Evolutionary conservation across 2,329 filamentous ascomycete species (phyloP).

Genomic region (Talaromyces atroroseus): DNA sequence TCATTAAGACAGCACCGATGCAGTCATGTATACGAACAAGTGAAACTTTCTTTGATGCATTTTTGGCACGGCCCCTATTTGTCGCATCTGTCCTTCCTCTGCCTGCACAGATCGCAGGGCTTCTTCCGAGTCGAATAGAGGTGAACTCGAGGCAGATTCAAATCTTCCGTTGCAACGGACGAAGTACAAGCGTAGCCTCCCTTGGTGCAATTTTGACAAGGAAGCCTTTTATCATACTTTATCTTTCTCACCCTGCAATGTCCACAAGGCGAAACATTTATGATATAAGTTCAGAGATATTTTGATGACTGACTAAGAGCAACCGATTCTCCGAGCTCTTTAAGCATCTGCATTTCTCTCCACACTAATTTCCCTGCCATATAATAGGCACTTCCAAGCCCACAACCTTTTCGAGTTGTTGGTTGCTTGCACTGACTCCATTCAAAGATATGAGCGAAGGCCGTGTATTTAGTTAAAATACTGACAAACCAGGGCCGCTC

Average conservation of each 20-base stretch:
- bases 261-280: neutral
- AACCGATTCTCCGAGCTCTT: neutral
- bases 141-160: neutral
- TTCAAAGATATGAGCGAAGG: conserved; percentile 17
- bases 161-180: neutral
- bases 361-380: conserved; percentile 25
- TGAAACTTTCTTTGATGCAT: neutral
- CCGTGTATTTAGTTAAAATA: conserved; percentile 20
- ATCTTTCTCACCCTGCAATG: conserved; percentile 6
- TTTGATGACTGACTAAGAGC: neutral
- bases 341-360: conserved; percentile 12
- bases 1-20: too few species aligned
- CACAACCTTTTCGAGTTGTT: conserved; percentile 24
- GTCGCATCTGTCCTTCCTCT: conserved; percentile 8
- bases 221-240: conserved; percentile 6
- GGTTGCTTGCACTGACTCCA: conserved; percentile 25
- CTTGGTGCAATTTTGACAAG: conserved; percentile 7
- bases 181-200: neutral
- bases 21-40: neutral
- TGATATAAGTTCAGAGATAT: neutral
- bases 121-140: neutral
- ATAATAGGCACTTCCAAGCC: conserved; percentile 33
- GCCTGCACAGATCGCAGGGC: conserved; percentile 7
- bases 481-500: conserved; percentile 31
- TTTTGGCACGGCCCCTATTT: conserved; percentile 10